phyloP scores from a whole-genome alignment of 306 rosid genomes.

The Cercis canadensis region DNA sequence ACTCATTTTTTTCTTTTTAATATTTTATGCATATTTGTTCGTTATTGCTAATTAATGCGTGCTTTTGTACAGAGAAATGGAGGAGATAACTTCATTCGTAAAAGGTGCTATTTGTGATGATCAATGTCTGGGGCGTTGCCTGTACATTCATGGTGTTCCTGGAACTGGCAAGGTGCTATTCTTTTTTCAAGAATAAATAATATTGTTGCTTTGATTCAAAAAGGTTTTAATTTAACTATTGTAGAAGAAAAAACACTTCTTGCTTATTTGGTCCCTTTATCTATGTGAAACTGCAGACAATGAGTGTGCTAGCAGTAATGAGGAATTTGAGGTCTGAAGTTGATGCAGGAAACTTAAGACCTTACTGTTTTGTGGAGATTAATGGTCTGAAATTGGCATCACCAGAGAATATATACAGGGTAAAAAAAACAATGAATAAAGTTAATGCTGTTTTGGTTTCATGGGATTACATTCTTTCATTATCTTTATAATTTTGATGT shows the following conservation, averaged over 20 bases:
- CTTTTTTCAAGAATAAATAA: conserved; percentile 15
- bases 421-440: conserved; percentile 35
- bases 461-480: conserved; percentile 19
- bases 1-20: neutral
- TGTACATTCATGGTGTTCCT: conserved; percentile 97
- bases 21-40: conserved; percentile 15
- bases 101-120: conserved; percentile 83
- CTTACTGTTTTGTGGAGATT: conserved; percentile 90
- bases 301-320: conserved; percentile 87
- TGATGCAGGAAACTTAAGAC: conserved; percentile 75
- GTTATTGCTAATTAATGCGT: conserved; percentile 37
- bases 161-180: conserved; percentile 91
- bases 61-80: conserved; percentile 72
- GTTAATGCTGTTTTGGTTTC: conserved; percentile 20
- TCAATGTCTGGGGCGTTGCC: conserved; percentile 92
- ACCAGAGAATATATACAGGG: conserved; percentile 88
- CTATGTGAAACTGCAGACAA: conserved; percentile 66
- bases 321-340: conserved; percentile 82
- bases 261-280: conserved; percentile 23
- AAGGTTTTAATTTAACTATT: conserved; percentile 14
- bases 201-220: conserved; percentile 24
- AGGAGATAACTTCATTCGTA: conserved; percentile 79
- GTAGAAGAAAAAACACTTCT: conserved; percentile 12
- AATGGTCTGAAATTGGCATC: conserved; percentile 93
- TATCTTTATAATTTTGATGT: conserved; percentile 23